Evolutionary conservation across 2,329 filamentous ascomycete genomes (phyloP).

Genomic region (Tolypocladium amazonense): DNA sequence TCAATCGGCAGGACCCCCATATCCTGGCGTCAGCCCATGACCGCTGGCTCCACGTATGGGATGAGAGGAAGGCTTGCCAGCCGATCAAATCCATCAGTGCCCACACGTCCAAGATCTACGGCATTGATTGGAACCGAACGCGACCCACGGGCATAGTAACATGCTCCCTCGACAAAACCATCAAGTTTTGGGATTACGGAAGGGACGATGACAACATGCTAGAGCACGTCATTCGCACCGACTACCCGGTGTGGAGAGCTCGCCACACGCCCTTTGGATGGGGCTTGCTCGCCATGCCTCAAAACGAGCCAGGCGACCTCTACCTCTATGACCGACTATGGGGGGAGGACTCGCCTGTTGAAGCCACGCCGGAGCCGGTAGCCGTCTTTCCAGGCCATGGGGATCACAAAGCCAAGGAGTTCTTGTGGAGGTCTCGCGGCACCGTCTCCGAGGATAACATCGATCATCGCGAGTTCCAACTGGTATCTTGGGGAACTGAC

Average conservation of each 20-base stretch:
- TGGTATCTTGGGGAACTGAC: slow-evolving; percentile 89
- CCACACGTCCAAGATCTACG: slow-evolving; percentile 89
- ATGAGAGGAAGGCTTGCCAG: slow-evolving; percentile 66
- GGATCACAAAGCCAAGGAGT: slow-evolving; percentile 72
- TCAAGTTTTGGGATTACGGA: slow-evolving; percentile 84
- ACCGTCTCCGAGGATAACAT: slow-evolving; percentile 52
- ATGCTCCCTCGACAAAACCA: slow-evolving; percentile 82
- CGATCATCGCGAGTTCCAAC: slow-evolving; percentile 81
- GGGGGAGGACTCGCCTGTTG: slow-evolving; percentile 29
- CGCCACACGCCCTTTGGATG: slow-evolving; percentile 84
- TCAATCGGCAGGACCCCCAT: slow-evolving; percentile 78
- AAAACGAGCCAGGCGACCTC: slow-evolving; percentile 74
- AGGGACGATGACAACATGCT: slow-evolving; percentile 50
- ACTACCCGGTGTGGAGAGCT: slow-evolving; percentile 84
- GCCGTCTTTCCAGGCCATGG: slow-evolving; percentile 51
- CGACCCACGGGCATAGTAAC: slow-evolving; percentile 64
- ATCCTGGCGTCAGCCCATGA: slow-evolving; percentile 88
- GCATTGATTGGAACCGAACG: slow-evolving; percentile 85
- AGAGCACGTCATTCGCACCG: slow-evolving; percentile 68
- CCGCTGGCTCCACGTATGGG: slow-evolving; percentile 80
- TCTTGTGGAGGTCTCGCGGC: slow-evolving; percentile 77
- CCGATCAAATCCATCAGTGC: slow-evolving; percentile 79
- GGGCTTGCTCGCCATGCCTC: slow-evolving; percentile 82
- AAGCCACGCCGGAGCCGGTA: slow-evolving; percentile 37
- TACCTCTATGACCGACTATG: slow-evolving; percentile 69